A percentile compares a stretch with the other conserved stretches of the same genome.
These are phyloP conservation scores for Yamadazyma tumulicola DNA, from an alignment of 805 yeast species.

Conservation along the genomic window DNA sequence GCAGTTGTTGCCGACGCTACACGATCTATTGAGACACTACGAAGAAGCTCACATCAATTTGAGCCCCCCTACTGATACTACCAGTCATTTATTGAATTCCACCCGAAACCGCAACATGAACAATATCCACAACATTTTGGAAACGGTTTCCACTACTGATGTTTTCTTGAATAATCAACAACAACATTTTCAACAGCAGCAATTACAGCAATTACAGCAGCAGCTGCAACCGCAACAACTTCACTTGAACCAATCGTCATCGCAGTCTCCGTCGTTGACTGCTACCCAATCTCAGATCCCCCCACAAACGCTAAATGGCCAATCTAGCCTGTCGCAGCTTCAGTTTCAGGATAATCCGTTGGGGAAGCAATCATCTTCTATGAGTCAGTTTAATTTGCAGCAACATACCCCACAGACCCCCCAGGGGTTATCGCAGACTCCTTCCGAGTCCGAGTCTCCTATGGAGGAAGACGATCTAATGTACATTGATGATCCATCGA, in stretches of 20 bases:
- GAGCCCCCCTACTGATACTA: conserved; percentile 42
- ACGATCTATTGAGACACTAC: conserved; percentile 89
- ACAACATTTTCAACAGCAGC: conserved; percentile 15
- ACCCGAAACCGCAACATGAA: conserved; percentile 33
- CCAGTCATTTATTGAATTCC: conserved; percentile 26
- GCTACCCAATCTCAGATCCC: conserved; percentile 18
- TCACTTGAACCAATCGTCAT: conserved; percentile 15
- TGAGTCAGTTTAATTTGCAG: conserved; percentile 7
- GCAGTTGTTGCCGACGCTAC: conserved; percentile 83
- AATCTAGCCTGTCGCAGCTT: conserved; percentile 12
- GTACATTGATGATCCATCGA: conserved; percentile 95
- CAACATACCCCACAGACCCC: conserved; percentile 15
- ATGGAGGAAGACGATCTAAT: conserved; percentile 56
- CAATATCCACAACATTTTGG: conserved; percentile 61
- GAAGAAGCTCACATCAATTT: conserved; percentile 89
- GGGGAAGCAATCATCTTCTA: conserved; percentile 6
- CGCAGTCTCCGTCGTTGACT: conserved; percentile 11
- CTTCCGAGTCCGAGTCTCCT: conserved; percentile 22
- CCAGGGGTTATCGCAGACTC: conserved; percentile 16
- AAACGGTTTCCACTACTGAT: conserved; percentile 89
- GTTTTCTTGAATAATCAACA: conserved; percentile 60
- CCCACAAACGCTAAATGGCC: conserved; percentile 9
- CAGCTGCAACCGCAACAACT: too few species aligned
- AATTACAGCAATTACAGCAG: conserved; percentile 16
- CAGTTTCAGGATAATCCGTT: conserved; percentile 3